Conservation (phyloP, 805 yeast species). For the Yarrowia sp. region DNA sequence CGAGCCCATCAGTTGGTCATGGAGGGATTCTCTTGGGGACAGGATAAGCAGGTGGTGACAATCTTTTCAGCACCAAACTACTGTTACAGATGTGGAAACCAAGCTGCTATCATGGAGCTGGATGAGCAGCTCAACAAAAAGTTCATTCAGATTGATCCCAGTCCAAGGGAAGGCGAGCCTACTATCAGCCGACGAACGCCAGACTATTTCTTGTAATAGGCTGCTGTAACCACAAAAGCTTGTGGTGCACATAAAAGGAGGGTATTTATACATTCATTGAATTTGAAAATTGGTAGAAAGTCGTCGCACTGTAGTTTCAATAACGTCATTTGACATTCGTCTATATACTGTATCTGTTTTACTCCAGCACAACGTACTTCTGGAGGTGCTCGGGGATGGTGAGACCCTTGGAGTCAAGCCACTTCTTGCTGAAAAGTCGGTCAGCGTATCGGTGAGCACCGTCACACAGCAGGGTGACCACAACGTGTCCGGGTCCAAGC, state of each 20-base stretch:
- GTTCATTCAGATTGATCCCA: slow-evolving; percentile 90
- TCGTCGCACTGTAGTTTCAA: background rate
- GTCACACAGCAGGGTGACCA: slow-evolving; percentile 89
- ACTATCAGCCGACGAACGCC: slow-evolving; percentile 94
- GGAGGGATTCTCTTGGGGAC: slow-evolving; percentile 97
- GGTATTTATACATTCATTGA: slow-evolving; percentile 32
- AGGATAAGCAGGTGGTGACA: slow-evolving; percentile 91
- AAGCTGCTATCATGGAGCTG: slow-evolving; percentile 97
- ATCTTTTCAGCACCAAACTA: slow-evolving; percentile 95
- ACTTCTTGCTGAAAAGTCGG: slow-evolving; percentile 74
- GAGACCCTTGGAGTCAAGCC: slow-evolving; percentile 76
- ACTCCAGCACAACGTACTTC: slow-evolving; percentile 64
- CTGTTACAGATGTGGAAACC: slow-evolving; percentile 97
- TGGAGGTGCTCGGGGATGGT: slow-evolving; percentile 71
- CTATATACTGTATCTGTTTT: slow-evolving; percentile 12
- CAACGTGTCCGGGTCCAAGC: slow-evolving; percentile 77
- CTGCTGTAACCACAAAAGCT: too few species aligned
- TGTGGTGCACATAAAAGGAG: background rate
- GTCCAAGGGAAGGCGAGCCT: slow-evolving; percentile 96
- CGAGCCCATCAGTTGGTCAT: slow-evolving; percentile 97
- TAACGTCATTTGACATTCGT: background rate
- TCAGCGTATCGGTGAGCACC: slow-evolving; percentile 90
- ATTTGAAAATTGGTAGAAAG: background rate
- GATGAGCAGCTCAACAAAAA: slow-evolving; percentile 91
- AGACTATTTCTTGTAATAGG: slow-evolving; percentile 88